Evolutionary conservation across 495 filamentous ascomycete species (phyloP).

Genomic region (Aspergillus sparsus): DNA sequence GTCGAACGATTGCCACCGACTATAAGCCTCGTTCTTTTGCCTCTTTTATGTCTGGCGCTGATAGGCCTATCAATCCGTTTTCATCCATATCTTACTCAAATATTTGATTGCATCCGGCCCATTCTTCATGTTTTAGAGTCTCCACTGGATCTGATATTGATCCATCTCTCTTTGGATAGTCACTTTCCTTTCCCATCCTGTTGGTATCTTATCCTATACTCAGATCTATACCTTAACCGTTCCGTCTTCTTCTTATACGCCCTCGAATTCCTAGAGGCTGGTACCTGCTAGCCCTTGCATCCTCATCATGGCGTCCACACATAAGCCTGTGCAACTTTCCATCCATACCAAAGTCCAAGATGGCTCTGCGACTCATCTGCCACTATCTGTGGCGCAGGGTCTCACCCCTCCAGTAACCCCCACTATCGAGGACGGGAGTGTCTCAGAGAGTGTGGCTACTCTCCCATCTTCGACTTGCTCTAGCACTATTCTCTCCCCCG

Average conservation of each 20-base stretch:
- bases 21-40: background rate
- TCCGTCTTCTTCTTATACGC: background rate
- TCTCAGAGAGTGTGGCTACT: slow-evolving; percentile 22
- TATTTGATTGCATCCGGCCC: background rate
- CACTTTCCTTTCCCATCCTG: background rate
- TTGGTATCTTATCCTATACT: background rate
- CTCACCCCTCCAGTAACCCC: slow-evolving; percentile 46
- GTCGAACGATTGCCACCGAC: background rate
- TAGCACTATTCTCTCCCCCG: slow-evolving; percentile 17
- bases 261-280: background rate
- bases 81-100: background rate
- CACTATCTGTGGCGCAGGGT: slow-evolving; percentile 21
- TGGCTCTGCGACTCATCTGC: slow-evolving; percentile 18
- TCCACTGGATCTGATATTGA: slow-evolving; percentile 1
- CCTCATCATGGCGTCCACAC: slow-evolving; percentile 12
- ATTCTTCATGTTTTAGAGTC: background rate
- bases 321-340: slow-evolving; percentile 34
- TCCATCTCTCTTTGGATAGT: background rate
- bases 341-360: slow-evolving; percentile 29
- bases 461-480: slow-evolving; percentile 9
- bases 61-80: background rate
- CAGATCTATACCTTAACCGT: background rate
- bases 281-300: background rate
- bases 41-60: background rate
- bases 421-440: slow-evolving; percentile 26